Base-by-base conservation (phyloP, 139 green algal genomes). In the Chlamydomonas urium region DNA sequence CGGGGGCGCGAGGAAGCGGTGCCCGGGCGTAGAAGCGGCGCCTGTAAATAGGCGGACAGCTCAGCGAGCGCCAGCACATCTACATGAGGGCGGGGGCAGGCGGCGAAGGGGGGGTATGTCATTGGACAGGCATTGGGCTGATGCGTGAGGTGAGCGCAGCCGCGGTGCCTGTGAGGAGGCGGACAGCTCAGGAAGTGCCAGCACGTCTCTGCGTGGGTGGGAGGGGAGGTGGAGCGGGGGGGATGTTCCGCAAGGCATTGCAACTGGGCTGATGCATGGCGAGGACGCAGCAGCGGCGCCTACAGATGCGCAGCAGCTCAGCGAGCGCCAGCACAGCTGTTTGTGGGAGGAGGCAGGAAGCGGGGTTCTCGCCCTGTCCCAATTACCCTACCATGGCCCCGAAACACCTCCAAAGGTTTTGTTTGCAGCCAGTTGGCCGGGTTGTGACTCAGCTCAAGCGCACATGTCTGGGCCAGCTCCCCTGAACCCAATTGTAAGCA, bases 41-140 rank as follows among this genome's bases (percentile, higher is more conserved):
- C 47, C 31, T n/a, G 28, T 33, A 77, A 66, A 34, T 72, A 72
- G 21, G 50, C 61, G 2, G 72, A 65, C 72, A 77, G 69, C 47
- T 66, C 61, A 17, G 72, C 72, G 42, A 77, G 69, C 3, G 72
- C 72, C 26, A 77, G 34, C 2, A 77, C 72, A 38, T 77, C 71
- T 76, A n/a, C 59, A 62, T 28, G 53, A 14, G 53, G 23, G 59
- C 17, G 10, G 59, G 29, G 28, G 59, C 10, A 47, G 59, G 23
- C 37, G 31, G 53, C 8, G 53, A 29, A 33, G 53, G 17, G 53
- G 23, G n/a, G n/a, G 5, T 10, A 17, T 5, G 53, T 34, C 21
- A 62, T 31, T 28, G 53, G 53, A 17, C 8, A 62, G 19, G 21
- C 23, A 29, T 28, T 10, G 19, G 23, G 5, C 8, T 62, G 19